A percentile compares a stretch with the other conserved stretches of the same genome.
These are phyloP conservation scores for Leersia perrieri DNA, from an alignment of 176 grass and related monocot species.

Conservation along the genomic window DNA sequence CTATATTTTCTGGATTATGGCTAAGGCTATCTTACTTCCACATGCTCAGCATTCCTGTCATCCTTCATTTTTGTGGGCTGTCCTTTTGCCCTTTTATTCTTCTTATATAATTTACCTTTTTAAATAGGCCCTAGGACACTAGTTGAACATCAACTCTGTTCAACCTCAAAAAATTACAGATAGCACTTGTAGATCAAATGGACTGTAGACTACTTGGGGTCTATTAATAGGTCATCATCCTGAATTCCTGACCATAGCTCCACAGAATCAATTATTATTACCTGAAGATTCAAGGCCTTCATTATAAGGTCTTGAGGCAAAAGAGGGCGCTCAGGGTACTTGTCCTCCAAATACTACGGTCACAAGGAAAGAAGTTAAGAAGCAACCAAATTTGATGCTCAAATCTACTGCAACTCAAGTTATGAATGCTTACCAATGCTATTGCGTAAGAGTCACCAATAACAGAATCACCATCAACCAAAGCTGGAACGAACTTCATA, in stretches of 20 bases:
- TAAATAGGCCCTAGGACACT: background rate
- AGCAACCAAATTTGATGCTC: background rate
- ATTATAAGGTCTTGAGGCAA: conserved; percentile 42
- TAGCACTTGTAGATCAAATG: background rate
- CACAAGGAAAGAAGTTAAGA: background rate
- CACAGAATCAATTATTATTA: conserved; percentile 16
- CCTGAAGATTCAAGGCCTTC: conserved; percentile 57
- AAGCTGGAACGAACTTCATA: conserved; percentile 47
- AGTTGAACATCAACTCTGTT: background rate
- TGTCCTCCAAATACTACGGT: conserved; percentile 55
- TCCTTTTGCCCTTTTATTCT: background rate
- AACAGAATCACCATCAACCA: conserved; percentile 4
- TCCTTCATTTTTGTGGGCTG: background rate
- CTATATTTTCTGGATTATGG: background rate
- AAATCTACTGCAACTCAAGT: background rate
- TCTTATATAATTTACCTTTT: background rate
- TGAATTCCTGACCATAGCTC: background rate
- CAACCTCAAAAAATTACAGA: background rate
- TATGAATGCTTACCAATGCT: conserved; percentile 34
- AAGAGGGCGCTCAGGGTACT: conserved; percentile 34
- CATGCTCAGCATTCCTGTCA: background rate
- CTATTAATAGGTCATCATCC: background rate
- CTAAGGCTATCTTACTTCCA: background rate
- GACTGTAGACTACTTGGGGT: background rate
- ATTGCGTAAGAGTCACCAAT: conserved; percentile 47